phyloP scores from a whole-genome alignment of 2,329 filamentous ascomycete genomes.

The Chaetomium olivaceum region DNA sequence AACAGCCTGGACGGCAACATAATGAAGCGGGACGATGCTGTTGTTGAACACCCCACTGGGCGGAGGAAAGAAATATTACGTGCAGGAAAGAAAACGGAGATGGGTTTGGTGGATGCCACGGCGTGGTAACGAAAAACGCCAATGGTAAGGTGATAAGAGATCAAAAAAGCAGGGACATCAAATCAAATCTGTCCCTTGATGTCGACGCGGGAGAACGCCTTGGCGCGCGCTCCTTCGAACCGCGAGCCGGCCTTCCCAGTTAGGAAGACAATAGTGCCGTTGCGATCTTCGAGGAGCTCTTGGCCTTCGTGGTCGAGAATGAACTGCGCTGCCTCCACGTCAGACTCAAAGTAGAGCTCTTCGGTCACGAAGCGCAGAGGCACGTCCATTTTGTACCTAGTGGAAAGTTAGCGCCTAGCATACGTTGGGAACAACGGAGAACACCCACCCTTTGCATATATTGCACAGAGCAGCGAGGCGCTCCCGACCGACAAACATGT shows the following conservation, averaged over 20 bases:
- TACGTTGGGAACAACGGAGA: neutral
- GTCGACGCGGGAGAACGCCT: slow-evolving; percentile 84
- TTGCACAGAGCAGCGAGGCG: slow-evolving; percentile 85
- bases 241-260: slow-evolving; percentile 69
- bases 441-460: slow-evolving; percentile 89
- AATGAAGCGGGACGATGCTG: neutral
- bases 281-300: slow-evolving; percentile 73
- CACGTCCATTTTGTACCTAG: slow-evolving; percentile 88
- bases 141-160: slow-evolving; percentile 13
- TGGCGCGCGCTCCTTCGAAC: slow-evolving; percentile 72
- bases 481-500: slow-evolving; percentile 97
- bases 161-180: slow-evolving; percentile 15
- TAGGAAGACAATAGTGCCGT: slow-evolving; percentile 71
- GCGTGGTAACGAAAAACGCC: neutral
- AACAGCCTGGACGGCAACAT: neutral
- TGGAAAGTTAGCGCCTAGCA: slow-evolving; percentile 46
- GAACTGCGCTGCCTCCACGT: slow-evolving; percentile 87
- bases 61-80: slow-evolving; percentile 10
- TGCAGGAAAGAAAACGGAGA: slow-evolving; percentile 2
- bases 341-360: slow-evolving; percentile 92
- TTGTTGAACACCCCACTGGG: neutral
- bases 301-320: slow-evolving; percentile 78
- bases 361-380: slow-evolving; percentile 90
- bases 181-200: slow-evolving; percentile 93
- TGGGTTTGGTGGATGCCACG: neutral